Percentiles rank a stretch among this genome's conserved stretches.
phyloP scores from a whole-genome alignment of 1,284 basidiomycete genomes.

The Tetrapyrgos nigripes region DNA sequence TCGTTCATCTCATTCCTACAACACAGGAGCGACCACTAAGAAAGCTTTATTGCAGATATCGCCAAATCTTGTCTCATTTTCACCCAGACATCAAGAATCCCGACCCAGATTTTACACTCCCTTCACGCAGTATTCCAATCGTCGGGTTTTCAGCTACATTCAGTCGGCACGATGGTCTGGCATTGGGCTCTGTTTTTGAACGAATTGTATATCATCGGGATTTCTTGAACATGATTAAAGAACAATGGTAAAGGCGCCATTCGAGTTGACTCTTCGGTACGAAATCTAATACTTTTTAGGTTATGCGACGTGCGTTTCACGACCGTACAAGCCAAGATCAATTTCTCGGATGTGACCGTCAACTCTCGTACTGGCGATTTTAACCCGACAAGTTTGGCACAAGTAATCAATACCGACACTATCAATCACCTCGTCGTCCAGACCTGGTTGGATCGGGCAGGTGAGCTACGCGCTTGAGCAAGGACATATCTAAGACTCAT shows the following conservation, averaged over 20 bases:
- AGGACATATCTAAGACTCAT: background rate
- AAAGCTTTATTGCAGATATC: conserved; percentile 59
- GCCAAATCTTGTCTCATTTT: conserved; percentile 80
- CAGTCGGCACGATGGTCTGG: conserved; percentile 89
- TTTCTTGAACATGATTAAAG: conserved; percentile 92
- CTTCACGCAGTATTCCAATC: conserved; percentile 72
- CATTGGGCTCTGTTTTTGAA: conserved; percentile 89
- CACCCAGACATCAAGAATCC: conserved; percentile 65
- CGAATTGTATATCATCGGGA: conserved; percentile 95
- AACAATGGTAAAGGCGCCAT: conserved; percentile 81
- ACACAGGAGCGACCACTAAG: background rate
- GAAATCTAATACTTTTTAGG: conserved; percentile 50
- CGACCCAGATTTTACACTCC: conserved; percentile 44
- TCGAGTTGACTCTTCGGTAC: background rate
- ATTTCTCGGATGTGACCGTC: conserved; percentile 72
- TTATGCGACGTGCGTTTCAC: conserved; percentile 87
- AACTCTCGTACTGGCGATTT: conserved; percentile 81
- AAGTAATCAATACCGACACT: conserved; percentile 79
- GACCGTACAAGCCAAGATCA: conserved; percentile 75
- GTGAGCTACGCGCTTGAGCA: conserved; percentile 45
- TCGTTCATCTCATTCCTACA: conserved; percentile 32
- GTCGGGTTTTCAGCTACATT: conserved; percentile 98
- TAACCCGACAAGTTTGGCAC: conserved; percentile 74
- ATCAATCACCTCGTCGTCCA: conserved; percentile 81
- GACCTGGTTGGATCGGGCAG: conserved; percentile 83